Percentiles rank a stretch among this genome's conserved stretches.
Conservation (phyloP, 352 stramenopile genomes). For the Globisporangium heterothallicum region DNA sequence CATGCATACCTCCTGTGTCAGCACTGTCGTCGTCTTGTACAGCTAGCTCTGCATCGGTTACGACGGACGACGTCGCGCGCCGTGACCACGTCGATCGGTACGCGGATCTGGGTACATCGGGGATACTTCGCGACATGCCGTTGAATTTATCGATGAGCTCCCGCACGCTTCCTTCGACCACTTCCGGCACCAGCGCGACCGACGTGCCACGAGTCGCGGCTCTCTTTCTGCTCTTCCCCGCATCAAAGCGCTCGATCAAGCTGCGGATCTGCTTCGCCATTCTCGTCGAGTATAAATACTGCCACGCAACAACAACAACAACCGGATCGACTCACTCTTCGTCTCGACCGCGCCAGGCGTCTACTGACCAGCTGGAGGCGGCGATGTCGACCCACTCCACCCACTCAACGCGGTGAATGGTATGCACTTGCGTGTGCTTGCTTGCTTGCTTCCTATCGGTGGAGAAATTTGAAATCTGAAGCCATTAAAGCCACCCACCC, state of each 20-base stretch:
- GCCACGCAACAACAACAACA: neutral
- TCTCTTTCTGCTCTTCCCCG: neutral
- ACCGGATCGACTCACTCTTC: neutral
- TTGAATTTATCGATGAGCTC: conserved; percentile 11
- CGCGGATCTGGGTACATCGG: conserved; percentile 5
- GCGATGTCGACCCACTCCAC: neutral
- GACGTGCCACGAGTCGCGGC: neutral
- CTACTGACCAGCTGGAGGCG: neutral
- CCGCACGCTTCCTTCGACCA: conserved; percentile 7
- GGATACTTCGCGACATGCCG: conserved; percentile 11
- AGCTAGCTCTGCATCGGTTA: neutral
- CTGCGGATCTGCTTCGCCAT: neutral
- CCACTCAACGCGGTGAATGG: neutral
- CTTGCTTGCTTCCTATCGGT: neutral
- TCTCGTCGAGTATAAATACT: neutral
- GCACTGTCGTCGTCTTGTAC: neutral
- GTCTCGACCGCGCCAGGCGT: neutral
- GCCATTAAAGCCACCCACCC: conserved; percentile 1
- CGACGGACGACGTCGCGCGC: neutral
- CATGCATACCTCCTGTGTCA: neutral
- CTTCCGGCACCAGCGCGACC: neutral
- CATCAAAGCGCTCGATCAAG: conserved; percentile 10
- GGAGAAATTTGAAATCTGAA: conserved; percentile 9
- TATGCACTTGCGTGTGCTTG: neutral
- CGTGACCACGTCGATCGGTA: conserved; percentile 6